Conservation (phyloP, 163 green algal species). For the Trebouxiophyceae sp. region DNA sequence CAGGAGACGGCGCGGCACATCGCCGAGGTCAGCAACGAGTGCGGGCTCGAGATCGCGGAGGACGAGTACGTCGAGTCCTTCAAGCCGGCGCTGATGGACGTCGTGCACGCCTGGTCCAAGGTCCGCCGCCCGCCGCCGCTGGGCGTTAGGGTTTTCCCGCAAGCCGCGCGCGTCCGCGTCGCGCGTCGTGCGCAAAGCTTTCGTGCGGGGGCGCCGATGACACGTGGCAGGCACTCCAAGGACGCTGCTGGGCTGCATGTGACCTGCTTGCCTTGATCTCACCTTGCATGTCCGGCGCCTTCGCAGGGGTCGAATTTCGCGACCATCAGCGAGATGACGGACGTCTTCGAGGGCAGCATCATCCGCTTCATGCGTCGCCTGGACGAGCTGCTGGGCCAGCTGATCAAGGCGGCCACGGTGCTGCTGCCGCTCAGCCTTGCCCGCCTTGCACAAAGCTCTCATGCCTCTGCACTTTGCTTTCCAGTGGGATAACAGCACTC, state of each 20-base stretch:
- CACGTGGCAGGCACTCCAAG: neutral
- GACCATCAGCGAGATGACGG: constrained; percentile 69
- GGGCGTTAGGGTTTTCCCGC: neutral
- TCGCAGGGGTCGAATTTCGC: constrained; percentile 63
- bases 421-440: neutral
- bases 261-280: neutral
- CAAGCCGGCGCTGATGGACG: constrained; percentile 84
- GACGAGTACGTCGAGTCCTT: constrained; percentile 88
- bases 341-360: constrained; percentile 94
- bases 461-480: neutral
- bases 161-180: neutral
- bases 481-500: neutral
- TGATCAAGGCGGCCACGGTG: constrained; percentile 33
- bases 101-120: constrained; percentile 85
- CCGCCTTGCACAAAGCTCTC: neutral
- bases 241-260: neutral
- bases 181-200: neutral
- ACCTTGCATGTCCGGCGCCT: neutral
- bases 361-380: constrained; percentile 83
- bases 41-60: constrained; percentile 70
- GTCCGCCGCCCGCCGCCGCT: constrained; percentile 5
- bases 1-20: constrained; percentile 62
- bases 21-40: constrained; percentile 57
- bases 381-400: constrained; percentile 88
- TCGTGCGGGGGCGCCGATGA: neutral